phyloP scores from a whole-genome alignment of 768 basidiomycete genomes.

The Guyanaporus albipodus region DNA sequence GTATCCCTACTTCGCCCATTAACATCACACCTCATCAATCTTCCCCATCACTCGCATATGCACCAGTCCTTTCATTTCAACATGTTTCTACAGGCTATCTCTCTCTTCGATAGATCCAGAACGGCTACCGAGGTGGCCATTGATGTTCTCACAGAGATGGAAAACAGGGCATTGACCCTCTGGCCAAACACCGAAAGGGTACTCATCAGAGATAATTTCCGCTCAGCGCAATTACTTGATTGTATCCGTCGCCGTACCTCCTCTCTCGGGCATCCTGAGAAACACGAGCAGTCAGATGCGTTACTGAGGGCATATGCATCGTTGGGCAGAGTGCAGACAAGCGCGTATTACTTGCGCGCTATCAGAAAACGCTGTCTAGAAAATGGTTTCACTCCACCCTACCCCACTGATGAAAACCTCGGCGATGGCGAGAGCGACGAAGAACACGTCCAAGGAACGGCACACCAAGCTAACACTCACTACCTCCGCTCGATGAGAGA shows the following conservation, averaged over 20 bases:
- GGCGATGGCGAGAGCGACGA: neutral
- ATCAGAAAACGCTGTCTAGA: slow-evolving; percentile 33
- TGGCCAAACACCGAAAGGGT: slow-evolving; percentile 39
- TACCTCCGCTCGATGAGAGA: slow-evolving; percentile 40
- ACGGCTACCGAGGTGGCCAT: slow-evolving; percentile 40
- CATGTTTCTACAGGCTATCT: slow-evolving; percentile 48
- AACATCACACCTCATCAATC: slow-evolving; percentile 39
- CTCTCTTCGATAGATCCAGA: slow-evolving; percentile 39
- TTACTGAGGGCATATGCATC: slow-evolving; percentile 22
- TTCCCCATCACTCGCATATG: slow-evolving; percentile 15
- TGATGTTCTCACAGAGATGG: slow-evolving; percentile 45
- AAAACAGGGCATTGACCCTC: slow-evolving; percentile 40
- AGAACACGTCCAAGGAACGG: slow-evolving; percentile 15
- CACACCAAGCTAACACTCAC: slow-evolving; percentile 39
- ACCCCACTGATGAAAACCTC: slow-evolving; percentile 11
- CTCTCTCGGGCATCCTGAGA: neutral
- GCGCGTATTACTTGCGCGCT: slow-evolving; percentile 36
- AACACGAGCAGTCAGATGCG: slow-evolving; percentile 10
- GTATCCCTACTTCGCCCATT: slow-evolving; percentile 43
- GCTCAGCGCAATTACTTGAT: slow-evolving; percentile 48
- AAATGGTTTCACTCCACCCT: slow-evolving; percentile 17
- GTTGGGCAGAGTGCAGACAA: slow-evolving; percentile 35
- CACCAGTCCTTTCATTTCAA: slow-evolving; percentile 42
- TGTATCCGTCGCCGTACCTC: slow-evolving; percentile 32
- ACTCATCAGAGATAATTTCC: slow-evolving; percentile 48